Conservation (phyloP, 2,329 filamentous ascomycete genomes). For the Aureobasidium sp. region DNA sequence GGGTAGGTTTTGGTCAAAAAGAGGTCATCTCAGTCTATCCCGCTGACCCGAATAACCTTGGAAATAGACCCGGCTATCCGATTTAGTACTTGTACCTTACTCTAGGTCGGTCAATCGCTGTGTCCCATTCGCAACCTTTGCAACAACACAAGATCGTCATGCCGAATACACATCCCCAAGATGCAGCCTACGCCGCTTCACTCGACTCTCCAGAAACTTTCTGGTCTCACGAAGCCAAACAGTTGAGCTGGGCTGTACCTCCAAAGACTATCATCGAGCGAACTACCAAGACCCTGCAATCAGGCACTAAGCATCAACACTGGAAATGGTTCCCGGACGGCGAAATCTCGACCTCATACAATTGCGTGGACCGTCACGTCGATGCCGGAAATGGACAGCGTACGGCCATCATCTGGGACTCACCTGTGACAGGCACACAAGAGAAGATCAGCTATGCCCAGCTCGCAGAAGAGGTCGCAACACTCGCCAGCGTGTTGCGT, state of each 20-base stretch:
- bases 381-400: slow-evolving; percentile 62
- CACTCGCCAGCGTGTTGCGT: slow-evolving; percentile 69
- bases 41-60: slow-evolving; percentile 8
- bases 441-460: slow-evolving; percentile 65
- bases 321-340: slow-evolving; percentile 91
- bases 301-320: slow-evolving; percentile 56
- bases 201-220: slow-evolving; percentile 27
- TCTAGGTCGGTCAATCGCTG: background rate
- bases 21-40: background rate
- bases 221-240: slow-evolving; percentile 44
- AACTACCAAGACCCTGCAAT: slow-evolving; percentile 54
- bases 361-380: slow-evolving; percentile 88
- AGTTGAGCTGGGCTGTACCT: slow-evolving; percentile 71
- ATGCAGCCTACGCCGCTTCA: slow-evolving; percentile 25
- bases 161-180: slow-evolving; percentile 24
- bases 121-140: background rate
- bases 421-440: slow-evolving; percentile 68
- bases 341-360: slow-evolving; percentile 84
- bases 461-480: slow-evolving; percentile 71
- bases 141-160: background rate
- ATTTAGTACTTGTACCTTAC: background rate
- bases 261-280: slow-evolving; percentile 55
- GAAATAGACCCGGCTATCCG: background rate
- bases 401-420: slow-evolving; percentile 78
- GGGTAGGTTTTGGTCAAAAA: background rate